Percentiles rank a stretch among this genome's conserved stretches.
Evolutionary conservation across 164 flowering plant genomes (phyloP).

Genomic region (Stephania japonica): DNA sequence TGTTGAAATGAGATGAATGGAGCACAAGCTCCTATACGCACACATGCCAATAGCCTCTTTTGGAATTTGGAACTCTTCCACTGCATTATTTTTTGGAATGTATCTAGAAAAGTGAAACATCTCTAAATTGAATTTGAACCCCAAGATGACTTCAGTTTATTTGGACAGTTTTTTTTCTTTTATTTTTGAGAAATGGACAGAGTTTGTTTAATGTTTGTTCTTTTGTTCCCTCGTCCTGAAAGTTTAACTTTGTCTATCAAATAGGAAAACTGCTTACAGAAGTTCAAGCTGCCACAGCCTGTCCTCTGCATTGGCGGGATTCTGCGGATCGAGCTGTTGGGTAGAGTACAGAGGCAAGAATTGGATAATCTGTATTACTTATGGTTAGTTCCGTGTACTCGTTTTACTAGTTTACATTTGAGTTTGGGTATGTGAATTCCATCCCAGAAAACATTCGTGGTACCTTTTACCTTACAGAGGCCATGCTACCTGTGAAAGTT

Average conservation of each 20-base stretch:
- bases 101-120: no score
- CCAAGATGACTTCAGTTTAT: no score
- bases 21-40: neutral
- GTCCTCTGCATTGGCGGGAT: constrained; percentile 72
- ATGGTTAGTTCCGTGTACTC: constrained; percentile 43
- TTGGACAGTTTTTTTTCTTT: no score
- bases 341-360: constrained; percentile 67
- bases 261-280: constrained; percentile 69
- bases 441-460: neutral
- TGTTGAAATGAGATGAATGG: neutral
- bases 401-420: neutral
- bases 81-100: no score
- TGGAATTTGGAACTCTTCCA: no score
- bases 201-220: neutral
- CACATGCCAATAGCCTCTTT: no score
- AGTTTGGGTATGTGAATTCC: neutral
- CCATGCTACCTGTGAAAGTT: neutral
- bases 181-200: no score
- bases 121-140: no score
- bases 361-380: constrained; percentile 63
- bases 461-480: neutral
- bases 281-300: constrained; percentile 68
- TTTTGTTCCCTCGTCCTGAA: neutral
- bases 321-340: constrained; percentile 66
- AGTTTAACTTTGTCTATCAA: neutral